These are phyloP conservation scores for Podaxis sp. DNA, from an alignment of 768 basidiomycete species.

Conservation along the genomic window DNA sequence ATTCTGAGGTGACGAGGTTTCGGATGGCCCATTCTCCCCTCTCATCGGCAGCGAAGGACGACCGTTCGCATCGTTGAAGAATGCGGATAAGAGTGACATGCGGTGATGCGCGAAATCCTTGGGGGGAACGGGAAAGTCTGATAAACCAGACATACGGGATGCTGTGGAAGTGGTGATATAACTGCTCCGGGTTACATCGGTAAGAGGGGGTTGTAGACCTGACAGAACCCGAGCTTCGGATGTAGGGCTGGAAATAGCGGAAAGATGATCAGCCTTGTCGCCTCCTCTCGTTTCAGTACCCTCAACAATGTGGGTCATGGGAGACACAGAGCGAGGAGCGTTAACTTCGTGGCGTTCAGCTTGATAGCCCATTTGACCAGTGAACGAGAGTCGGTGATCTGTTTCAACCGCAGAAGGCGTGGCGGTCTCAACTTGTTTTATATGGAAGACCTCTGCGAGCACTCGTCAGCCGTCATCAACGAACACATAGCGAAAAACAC, in stretches of 20 bases:
- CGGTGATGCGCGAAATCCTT: constrained; percentile 25
- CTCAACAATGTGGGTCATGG: constrained; percentile 10
- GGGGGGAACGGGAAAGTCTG: constrained; percentile 72
- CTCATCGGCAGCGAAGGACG: not conserved
- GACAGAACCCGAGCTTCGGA: constrained; percentile 20
- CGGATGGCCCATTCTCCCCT: not conserved
- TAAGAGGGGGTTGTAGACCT: constrained; percentile 31
- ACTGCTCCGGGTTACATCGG: constrained; percentile 44
- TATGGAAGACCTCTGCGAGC: constrained; percentile 42
- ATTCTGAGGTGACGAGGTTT: not conserved
- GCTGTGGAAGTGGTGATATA: constrained; percentile 58
- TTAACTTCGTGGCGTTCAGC: constrained; percentile 2
- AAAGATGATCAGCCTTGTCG: constrained; percentile 1
- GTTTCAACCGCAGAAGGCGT: constrained; percentile 46
- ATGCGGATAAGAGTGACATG: constrained; percentile 43
- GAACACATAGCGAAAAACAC: not conserved
- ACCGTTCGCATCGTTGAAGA: constrained; percentile 32
- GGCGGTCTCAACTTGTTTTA: constrained; percentile 49
- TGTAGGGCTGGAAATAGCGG: constrained; percentile 9
- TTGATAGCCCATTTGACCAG: constrained; percentile 32
- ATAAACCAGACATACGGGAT: constrained; percentile 69
- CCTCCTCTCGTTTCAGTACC: not conserved
- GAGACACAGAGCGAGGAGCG: constrained; percentile 8
- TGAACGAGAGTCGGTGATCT: constrained; percentile 37
- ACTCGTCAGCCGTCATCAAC: not conserved